Evolutionary conservation across 2,329 filamentous ascomycete genomes (phyloP).

Genomic region (Fusarium nisikadoi): DNA sequence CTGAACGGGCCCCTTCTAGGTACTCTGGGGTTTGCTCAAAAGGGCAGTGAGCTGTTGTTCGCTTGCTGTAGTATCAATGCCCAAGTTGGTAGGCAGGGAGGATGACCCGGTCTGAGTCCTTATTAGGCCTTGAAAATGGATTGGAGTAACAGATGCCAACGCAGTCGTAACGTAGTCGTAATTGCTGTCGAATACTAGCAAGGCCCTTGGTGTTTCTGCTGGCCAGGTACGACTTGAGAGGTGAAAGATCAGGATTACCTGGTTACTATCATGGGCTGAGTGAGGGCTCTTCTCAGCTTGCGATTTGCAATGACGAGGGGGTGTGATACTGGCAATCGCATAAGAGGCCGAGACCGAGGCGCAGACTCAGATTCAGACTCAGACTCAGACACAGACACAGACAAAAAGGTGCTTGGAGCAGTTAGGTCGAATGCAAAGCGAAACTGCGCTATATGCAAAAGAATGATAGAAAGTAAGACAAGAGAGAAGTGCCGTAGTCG

Average conservation of each 20-base stretch:
- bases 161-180: constrained; percentile 16
- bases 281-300: constrained; percentile 13
- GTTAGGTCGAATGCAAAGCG: constrained; percentile 21
- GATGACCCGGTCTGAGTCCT: constrained; percentile 3
- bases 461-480: constrained; percentile 16
- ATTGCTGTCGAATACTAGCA: constrained; percentile 1
- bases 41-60: constrained; percentile 30
- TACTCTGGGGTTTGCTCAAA: constrained; percentile 26
- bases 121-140: constrained; percentile 12
- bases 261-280: constrained; percentile 5
- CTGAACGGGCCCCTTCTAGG: constrained; percentile 21
- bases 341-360: constrained; percentile 1
- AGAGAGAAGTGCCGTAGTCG: constrained; percentile 9
- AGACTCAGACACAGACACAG: constrained; percentile 5
- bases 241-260: constrained; percentile 16
- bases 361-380: constrained; percentile 1
- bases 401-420: constrained; percentile 24
- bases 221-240: constrained; percentile 6
- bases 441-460: constrained; percentile 26
- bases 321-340: constrained; percentile 26
- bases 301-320: constrained; percentile 25
- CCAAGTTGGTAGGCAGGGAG: constrained; percentile 19
- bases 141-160: constrained; percentile 20
- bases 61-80: constrained; percentile 20
- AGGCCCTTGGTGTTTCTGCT: constrained; percentile 16